Evolutionary conservation across 768 basidiomycete genomes (phyloP).

Genomic region (Hypholoma fasciculare): DNA sequence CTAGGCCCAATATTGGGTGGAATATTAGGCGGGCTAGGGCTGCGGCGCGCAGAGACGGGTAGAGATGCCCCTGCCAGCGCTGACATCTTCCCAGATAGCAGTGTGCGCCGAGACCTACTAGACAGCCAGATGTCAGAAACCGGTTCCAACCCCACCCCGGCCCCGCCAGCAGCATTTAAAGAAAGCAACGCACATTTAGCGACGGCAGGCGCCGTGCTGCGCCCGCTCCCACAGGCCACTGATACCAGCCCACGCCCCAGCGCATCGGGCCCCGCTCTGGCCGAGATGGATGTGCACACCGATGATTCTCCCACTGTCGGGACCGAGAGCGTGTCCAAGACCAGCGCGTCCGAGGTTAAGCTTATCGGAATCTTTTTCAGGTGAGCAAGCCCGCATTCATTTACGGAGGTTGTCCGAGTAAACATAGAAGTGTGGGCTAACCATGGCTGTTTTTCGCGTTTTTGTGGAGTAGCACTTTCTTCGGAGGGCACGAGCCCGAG

Average conservation of each 20-base stretch:
- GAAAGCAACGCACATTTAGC: neutral
- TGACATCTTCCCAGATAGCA: too few species aligned
- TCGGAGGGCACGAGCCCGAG: slow-evolving; percentile 67
- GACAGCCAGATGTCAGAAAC: neutral
- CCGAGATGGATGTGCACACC: neutral
- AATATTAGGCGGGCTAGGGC: slow-evolving; percentile 15
- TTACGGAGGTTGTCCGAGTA: neutral
- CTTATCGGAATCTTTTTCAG: slow-evolving; percentile 75
- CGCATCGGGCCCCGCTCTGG: neutral
- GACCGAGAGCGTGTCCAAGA: slow-evolving; percentile 5
- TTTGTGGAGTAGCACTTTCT: slow-evolving; percentile 33
- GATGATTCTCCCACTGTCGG: neutral
- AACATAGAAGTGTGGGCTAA: neutral
- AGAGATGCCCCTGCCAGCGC: too few species aligned
- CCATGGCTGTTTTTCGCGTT: neutral
- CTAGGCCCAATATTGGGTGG: slow-evolving; percentile 21
- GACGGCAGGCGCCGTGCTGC: neutral
- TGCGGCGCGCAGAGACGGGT: neutral
- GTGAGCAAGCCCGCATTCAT: slow-evolving; percentile 29
- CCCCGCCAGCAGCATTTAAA: neutral
- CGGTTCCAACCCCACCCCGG: neutral
- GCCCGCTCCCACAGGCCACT: neutral
- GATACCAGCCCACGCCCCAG: neutral
- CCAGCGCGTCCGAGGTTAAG: slow-evolving; percentile 28
- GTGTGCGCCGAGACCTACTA: neutral